phyloP scores from a whole-genome alignment of 768 basidiomycete species.

The Panaeolus cyanescens region DNA sequence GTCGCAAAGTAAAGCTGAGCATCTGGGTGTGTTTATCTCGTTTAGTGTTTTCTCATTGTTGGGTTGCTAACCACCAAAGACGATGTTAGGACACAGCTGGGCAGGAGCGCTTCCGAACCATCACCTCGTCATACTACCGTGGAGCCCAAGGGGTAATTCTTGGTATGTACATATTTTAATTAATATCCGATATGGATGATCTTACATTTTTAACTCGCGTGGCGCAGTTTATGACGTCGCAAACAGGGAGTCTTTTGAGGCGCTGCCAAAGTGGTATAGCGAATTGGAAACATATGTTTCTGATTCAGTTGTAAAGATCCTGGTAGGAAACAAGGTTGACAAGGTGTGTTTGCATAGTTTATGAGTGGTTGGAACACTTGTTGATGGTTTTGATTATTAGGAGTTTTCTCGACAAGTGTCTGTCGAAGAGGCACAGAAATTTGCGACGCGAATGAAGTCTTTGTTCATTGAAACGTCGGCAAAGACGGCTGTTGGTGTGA shows the following conservation, averaged over 20 bases:
- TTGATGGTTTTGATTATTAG: slow-evolving; percentile 35
- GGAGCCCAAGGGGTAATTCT: slow-evolving; percentile 85
- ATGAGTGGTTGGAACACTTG: not conserved
- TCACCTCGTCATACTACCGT: slow-evolving; percentile 94
- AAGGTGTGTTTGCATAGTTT: slow-evolving; percentile 41
- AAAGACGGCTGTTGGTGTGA: slow-evolving; percentile 86
- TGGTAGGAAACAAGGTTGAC: slow-evolving; percentile 95
- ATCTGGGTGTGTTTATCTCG: slow-evolving; percentile 80
- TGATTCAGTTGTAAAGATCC: slow-evolving; percentile 84
- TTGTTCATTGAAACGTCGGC: slow-evolving; percentile 93
- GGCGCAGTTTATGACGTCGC: slow-evolving; percentile 90
- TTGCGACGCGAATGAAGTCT: slow-evolving; percentile 80
- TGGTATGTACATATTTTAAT: slow-evolving; percentile 41
- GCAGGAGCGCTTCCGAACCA: slow-evolving; percentile 94
- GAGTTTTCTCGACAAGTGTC: slow-evolving; percentile 91
- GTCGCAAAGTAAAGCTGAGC: slow-evolving; percentile 87
- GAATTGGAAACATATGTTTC: slow-evolving; percentile 95
- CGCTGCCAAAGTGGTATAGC: slow-evolving; percentile 89
- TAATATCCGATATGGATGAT: not conserved
- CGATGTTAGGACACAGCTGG: slow-evolving; percentile 88
- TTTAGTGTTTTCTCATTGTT: not conserved
- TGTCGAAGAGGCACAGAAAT: slow-evolving; percentile 72
- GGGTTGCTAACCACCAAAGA: not conserved
- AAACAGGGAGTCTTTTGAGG: slow-evolving; percentile 90
- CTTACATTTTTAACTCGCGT: not conserved